Base-by-base conservation (phyloP, 805 yeast genomes). In the Zygoascus biomembranicola region DNA sequence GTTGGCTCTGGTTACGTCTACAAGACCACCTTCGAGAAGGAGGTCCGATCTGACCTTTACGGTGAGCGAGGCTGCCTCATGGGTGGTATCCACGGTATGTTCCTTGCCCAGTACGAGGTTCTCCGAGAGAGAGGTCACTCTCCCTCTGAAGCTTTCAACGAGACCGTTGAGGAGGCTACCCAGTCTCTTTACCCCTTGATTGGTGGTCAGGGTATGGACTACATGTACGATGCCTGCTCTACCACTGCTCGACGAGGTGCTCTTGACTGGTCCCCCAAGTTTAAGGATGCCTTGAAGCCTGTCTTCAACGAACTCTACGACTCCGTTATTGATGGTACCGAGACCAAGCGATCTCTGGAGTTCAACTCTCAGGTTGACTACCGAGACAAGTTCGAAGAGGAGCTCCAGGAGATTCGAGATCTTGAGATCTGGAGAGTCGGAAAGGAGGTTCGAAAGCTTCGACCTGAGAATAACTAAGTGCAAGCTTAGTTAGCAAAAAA, bases 41-140 rank as follows among this genome's bases (percentile, higher is more conserved):
- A 94, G 80, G 99, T 94, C 71, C 89, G 87, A 89, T 90, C 98
- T 62, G 99, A 94, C 76, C 81, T 94, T 72, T 94, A 94, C 81
- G 99, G 99, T 79, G 99, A 94, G 84, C 89, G 99, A 82, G 99
- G 99, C 73, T 94, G 98, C 80, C 81, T 94, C 67, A 94, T 92
- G 99, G 99, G 98, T 75, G 98, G 98, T 84, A 92, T 94, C 81
- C 99, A 94, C 82, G 99, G 99, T 84, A 94, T 94, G 98, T 94
- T 94, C 94, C 84, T 94, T 71, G 99, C 99, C 66, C 99, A 94
- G 81, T 94, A 94, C 83, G 99, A 94, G 79, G 99, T 94, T 60
- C 85, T 94, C 75, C 90, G 99, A 81, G 98, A 92, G 81, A 90
- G 95, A 73, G 99, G 99, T 63, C 99, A 94, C 85, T 81, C 97